Evolutionary conservation across 2,329 filamentous ascomycete genomes (phyloP).

Genomic region (Penicillium sp.): DNA sequence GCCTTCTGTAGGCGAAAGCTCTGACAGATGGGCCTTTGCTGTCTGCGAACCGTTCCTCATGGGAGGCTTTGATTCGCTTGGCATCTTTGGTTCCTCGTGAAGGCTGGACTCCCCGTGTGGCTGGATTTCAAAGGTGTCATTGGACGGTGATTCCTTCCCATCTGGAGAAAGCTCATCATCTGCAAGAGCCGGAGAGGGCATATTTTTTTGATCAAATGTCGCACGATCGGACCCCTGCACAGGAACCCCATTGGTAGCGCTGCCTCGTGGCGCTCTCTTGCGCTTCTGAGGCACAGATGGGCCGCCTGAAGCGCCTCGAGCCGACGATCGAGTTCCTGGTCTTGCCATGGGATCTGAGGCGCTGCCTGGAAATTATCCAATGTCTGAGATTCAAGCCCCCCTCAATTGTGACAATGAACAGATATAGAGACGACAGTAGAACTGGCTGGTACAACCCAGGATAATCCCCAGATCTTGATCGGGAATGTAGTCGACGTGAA

Average conservation of each 20-base stretch:
- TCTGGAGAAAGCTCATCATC: too few relatives aligned
- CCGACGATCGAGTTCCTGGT: background rate
- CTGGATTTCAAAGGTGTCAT: too few relatives aligned
- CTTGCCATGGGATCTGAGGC: background rate
- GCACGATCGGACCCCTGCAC: background rate
- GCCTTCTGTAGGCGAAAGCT: background rate
- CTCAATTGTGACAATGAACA: background rate
- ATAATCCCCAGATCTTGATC: background rate
- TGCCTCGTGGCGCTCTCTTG: background rate
- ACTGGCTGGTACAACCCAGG: background rate
- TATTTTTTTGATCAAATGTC: too few relatives aligned
- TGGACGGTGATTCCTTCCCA: too few relatives aligned
- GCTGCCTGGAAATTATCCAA: background rate
- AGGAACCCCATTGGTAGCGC: background rate
- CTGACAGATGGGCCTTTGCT: background rate
- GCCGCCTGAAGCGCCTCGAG: background rate
- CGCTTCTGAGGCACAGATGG: background rate
- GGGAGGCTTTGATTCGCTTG: background rate
- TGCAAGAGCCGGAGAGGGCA: background rate
- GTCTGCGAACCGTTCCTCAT: background rate
- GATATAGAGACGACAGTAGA: background rate
- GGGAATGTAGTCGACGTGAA: conserved; percentile 2
- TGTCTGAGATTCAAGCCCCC: too few relatives aligned
- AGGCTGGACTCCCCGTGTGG: too few relatives aligned
- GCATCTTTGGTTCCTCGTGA: background rate